Base-by-base conservation (phyloP, 352 stramenopile species). In the Phytophthora macrochlamydospora region DNA sequence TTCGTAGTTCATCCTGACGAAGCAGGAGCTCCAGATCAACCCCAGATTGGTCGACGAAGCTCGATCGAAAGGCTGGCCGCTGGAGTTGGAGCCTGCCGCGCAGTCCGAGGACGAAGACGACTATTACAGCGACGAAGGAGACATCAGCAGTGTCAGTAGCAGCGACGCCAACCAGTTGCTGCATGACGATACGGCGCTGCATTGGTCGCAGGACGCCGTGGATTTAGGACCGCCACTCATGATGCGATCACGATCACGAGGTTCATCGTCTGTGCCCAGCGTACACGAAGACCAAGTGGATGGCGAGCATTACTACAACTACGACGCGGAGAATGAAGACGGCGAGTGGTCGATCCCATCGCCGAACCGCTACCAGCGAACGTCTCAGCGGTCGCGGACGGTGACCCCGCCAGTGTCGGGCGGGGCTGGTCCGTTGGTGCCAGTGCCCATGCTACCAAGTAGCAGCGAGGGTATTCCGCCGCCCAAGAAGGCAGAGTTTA, bases 1-100 rank as follows among this genome's bases (percentile, higher is more conserved):
- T 48, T 57, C 43, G 42, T 46, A 86, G 78, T 86, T 81, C 51
- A 73, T 86, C 24, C n/a, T 83, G 42, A 76, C 69, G 33, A 83
- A 77, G 37, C 78, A 86, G 59, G 78, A 86, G 40, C 62, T 86
- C 37, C 75, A 82, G 32, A 60, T 81, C 30, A 74, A 58, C 24
- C 31, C 61, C 1, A 54, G 28, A 14, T n/a, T 78, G n/a, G 11
- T 64, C 12, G 53, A 66, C 9, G 59, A 65, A 7, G 51, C 44
- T 55, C 56, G 45, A 12, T 31, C 35, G 33, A 65, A 24, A 13
- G 53, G 35, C 24, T 78, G 70, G 70, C 53, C 69, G n/a, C 29
- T 40, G 1, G 58, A 64, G 4, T 45, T 24, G 24, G 65, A 75
- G 9, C 38, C 53, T 46, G 59, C 57, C 46, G 38, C 29, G 14